Percentiles rank a stretch among this genome's conserved stretches.
These are phyloP conservation scores for Xylaria hypoxylon DNA, from an alignment of 2,329 filamentous ascomycete genomes.

Conservation along the genomic window DNA sequence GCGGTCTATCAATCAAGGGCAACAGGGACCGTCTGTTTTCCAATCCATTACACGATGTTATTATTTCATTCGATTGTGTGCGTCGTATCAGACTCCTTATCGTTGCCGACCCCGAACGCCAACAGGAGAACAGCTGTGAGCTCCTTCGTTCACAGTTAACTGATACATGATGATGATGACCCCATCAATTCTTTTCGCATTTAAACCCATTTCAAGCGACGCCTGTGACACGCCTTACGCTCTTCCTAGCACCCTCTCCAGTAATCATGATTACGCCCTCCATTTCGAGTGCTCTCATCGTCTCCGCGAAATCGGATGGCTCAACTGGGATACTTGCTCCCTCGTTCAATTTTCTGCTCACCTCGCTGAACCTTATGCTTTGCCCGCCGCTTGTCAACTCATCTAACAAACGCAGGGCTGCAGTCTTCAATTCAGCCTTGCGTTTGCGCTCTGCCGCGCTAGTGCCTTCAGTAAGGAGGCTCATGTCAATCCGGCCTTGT, in stretches of 20 bases:
- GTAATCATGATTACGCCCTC: conserved; percentile 84
- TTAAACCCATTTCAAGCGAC: conserved; percentile 51
- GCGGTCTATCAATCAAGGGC: background rate
- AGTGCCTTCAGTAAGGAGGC: conserved; percentile 92
- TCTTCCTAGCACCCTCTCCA: conserved; percentile 87
- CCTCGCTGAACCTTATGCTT: conserved; percentile 80
- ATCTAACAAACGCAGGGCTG: conserved; percentile 79
- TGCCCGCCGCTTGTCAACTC: conserved; percentile 78
- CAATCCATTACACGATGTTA: conserved; percentile 15
- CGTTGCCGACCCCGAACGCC: conserved; percentile 5
- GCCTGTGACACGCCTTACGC: conserved; percentile 78
- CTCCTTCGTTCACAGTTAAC: background rate
- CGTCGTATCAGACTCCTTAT: conserved; percentile 9
- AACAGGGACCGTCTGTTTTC: background rate
- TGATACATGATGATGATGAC: conserved; percentile 2
- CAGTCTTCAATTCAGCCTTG: conserved; percentile 85
- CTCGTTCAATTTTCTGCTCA: conserved; percentile 78
- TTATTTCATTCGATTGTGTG: conserved; percentile 32
- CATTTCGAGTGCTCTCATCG: conserved; percentile 81
- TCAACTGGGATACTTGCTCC: conserved; percentile 78
- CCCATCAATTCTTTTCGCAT: conserved; percentile 1
- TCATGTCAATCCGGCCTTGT: conserved; percentile 96
- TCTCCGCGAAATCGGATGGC: conserved; percentile 83
- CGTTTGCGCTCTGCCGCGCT: conserved; percentile 86
- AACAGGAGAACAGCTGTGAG: conserved; percentile 4